Base-by-base conservation (phyloP, 192 early-diverging fungal genomes). In the Cetraspora pellucida region DNA sequence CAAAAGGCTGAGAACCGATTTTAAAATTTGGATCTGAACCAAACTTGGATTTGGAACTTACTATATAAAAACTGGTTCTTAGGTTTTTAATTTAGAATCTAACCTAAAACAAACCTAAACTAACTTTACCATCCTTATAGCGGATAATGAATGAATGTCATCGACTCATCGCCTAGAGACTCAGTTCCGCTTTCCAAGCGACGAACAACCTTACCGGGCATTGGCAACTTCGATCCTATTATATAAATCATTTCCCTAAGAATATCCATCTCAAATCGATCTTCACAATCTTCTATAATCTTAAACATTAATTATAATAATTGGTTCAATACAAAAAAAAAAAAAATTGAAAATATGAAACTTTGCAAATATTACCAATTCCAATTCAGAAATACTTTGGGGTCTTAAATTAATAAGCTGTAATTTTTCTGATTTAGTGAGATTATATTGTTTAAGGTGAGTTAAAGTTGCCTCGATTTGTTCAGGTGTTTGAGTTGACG, bases 241-340 rank as follows among this genome's bases (percentile, higher is more conserved):
- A 72, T 31, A 31, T 37, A 54, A 54, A 72, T 37, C 25, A 72
- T 57, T 23, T 72, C 71, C 10, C 44, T 17, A 31, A 72, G 44
- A 14, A 19, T 37, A 16, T 72, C 71, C 16, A 37, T 72, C 10
- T 16, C 0, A 37, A 54, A 54, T 43, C 71, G n/a, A 44, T 72
- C 71, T 58, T 72, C 71, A 45, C 52, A 72, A 72, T 72, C 71
- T 57, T 72, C 71, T 57, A 72, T 72, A 21, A 72, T 72, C 71
- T 72, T 54, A 37, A 43, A 57, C n/a, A 9, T 2, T 9, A 23
- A 52, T 10, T 27, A 27, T 28, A 8, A 47, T 28, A 16, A 28
- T n/a, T 54, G 50, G 13, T 54, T 50, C 13, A 5, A 21, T 23
- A 30, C 10, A 43, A 65, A 47, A 17, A 13, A 17, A 17, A 9